Percentiles rank a stretch among this genome's conserved stretches.
These are phyloP conservation scores for Stereocaulon alpinum DNA, from an alignment of 495 filamentous ascomycete genomes.

Conservation along the genomic window DNA sequence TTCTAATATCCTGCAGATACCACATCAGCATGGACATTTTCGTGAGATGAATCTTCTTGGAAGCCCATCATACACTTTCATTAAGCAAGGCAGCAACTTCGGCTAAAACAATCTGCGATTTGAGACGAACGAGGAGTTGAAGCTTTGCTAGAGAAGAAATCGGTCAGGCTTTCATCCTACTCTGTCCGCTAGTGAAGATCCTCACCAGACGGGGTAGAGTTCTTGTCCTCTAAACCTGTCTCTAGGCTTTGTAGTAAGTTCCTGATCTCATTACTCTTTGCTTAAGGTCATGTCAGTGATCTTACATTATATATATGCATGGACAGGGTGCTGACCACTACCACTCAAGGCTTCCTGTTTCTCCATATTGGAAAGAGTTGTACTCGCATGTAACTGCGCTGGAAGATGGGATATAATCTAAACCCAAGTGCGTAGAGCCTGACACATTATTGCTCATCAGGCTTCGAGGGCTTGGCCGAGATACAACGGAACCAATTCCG, in stretches of 20 bases:
- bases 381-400: background rate
- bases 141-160: background rate
- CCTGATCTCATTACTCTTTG: slow-evolving; percentile 54
- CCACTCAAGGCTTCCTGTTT: background rate
- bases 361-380: background rate
- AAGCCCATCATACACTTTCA: background rate
- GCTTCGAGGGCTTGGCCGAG: too few species aligned
- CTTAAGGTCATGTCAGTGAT: slow-evolving; percentile 29
- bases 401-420: too few species aligned
- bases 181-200: background rate
- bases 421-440: too few species aligned
- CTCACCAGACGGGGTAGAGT: slow-evolving; percentile 48
- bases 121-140: background rate
- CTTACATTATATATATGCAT: background rate
- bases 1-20: slow-evolving; percentile 56
- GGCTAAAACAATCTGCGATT: slow-evolving; percentile 1
- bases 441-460: too few species aligned
- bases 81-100: slow-evolving; percentile 4
- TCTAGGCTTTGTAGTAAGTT: slow-evolving; percentile 47
- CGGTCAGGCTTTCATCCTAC: background rate
- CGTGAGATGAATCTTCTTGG: background rate
- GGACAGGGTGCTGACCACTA: background rate
- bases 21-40: background rate
- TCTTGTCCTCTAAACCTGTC: slow-evolving; percentile 43
- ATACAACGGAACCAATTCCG: background rate